Evolutionary conservation across 2,329 filamentous ascomycete genomes (phyloP), one percentile per base, ranked within the genome.

Genomic region (Neopestalotiopsis clavispora): DNA sequence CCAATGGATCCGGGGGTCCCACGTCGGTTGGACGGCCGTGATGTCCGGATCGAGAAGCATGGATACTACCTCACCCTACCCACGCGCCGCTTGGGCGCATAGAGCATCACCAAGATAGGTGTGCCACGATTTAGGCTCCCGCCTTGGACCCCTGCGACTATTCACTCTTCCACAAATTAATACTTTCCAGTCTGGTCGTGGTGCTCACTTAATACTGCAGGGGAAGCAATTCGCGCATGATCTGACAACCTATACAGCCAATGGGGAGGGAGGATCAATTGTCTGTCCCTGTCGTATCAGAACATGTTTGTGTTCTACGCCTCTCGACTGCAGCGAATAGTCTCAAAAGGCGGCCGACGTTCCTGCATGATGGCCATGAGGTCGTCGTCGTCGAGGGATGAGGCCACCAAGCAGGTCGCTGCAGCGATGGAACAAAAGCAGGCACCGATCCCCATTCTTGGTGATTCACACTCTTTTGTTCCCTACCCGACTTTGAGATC

Each of bases 401-500:
- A 13, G 12, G 17, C 49, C 20, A 14, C 49, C 38, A 40, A 61
- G 32, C 49, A 67, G 23, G 57, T 59, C 57, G 10, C 57, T 34
- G 57, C 9, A 30, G 57, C 57, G 40, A 40, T 38, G 20, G 45
- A 52, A 20, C 45, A 52, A 52, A 52, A 52, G 34, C n/a, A 52
- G n/a, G 45, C 45, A 52, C 45, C 45, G 9, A 9, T 52, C 20
- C 45, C n/a, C 45, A 0, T 17, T 12, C 65, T n/a, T 38, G 34
- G 10, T 38, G 34, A 38, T 28, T 62, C 42, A 68, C 34, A 69
- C 52, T 66, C 9, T 52, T 64, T 67, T 66, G 62, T 64, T 67
- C 58, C 66, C 68, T 62, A 69, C 64, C 14, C 59, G 20, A 14
- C 59, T 20, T 30, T n/a, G 30, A 13, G 17, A 60, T 71, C 70